These are phyloP conservation scores for Ogataea paraovalis DNA, from an alignment of 805 yeast genomes.

Conservation along the genomic window DNA sequence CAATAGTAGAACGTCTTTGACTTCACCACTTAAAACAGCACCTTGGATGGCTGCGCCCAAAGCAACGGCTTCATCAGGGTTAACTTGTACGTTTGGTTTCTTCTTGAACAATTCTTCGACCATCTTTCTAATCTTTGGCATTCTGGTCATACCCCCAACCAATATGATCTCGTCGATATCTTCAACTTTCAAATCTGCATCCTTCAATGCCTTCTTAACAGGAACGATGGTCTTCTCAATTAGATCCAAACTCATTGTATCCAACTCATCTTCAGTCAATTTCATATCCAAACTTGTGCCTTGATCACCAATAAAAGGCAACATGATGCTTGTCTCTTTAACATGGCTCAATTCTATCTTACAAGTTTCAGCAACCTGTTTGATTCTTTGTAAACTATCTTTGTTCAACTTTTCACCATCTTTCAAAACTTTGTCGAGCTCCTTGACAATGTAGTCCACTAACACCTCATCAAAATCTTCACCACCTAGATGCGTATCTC, in stretches of 20 bases:
- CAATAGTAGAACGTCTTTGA: conserved; percentile 81
- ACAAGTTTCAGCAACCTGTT: conserved; percentile 88
- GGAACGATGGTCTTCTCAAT: conserved; percentile 72
- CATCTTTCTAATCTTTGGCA: conserved; percentile 81
- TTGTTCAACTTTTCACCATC: conserved; percentile 54
- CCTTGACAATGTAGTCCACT: conserved; percentile 73
- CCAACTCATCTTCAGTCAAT: conserved; percentile 49
- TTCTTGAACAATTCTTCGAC: conserved; percentile 74
- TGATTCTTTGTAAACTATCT: conserved; percentile 77
- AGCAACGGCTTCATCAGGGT: conserved; percentile 94
- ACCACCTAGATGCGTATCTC: conserved; percentile 90
- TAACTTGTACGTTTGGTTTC: conserved; percentile 86
- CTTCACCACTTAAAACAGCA: conserved; percentile 93
- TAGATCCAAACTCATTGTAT: conserved; percentile 48
- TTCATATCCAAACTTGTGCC: conserved; percentile 38
- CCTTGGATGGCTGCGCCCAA: conserved; percentile 98
- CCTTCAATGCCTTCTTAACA: conserved; percentile 77
- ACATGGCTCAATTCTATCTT: conserved; percentile 81
- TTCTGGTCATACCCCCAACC: conserved; percentile 90
- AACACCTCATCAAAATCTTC: conserved; percentile 84
- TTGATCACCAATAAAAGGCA: conserved; percentile 67
- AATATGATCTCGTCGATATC: conserved; percentile 77
- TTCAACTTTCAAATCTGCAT: conserved; percentile 63
- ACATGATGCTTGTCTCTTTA: conserved; percentile 66
- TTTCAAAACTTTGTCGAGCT: conserved; percentile 63